Conservation (phyloP, 352 stramenopile species). For the Globisporangium abappressorium region DNA sequence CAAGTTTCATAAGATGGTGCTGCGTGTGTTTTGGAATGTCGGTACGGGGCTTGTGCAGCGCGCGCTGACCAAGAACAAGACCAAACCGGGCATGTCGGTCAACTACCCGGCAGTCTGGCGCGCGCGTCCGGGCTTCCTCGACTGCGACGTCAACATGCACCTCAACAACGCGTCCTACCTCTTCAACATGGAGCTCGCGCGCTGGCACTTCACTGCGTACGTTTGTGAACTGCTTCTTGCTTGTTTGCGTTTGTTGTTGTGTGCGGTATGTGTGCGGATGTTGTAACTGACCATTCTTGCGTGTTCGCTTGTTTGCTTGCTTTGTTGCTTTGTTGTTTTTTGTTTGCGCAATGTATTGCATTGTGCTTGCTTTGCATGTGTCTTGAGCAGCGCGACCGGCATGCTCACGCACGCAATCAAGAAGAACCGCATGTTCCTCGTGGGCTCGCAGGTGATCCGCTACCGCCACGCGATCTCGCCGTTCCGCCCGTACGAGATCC, state of each 20-base stretch:
- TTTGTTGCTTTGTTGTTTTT: not conserved
- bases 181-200: conserved; percentile 83
- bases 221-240: conserved; percentile 6
- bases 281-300: not conserved
- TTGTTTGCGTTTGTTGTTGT: not conserved
- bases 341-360: not conserved
- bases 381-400: conserved; percentile 32
- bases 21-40: conserved; percentile 72
- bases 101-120: conserved; percentile 67
- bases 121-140: conserved; percentile 56
- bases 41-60: conserved; percentile 48
- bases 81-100: conserved; percentile 53
- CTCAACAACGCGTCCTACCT: conserved; percentile 85
- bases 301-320: not conserved
- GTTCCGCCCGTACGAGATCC: conserved; percentile 62
- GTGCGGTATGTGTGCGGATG: not conserved
- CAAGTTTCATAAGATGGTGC: conserved; percentile 41
- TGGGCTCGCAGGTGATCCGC: conserved; percentile 57
- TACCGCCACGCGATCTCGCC: conserved; percentile 56
- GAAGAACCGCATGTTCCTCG: conserved; percentile 58
- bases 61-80: conserved; percentile 48
- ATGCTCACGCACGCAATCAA: conserved; percentile 58
- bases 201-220: conserved; percentile 79
- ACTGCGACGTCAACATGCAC: conserved; percentile 86
- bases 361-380: not conserved